These are phyloP conservation scores for Trichoderma lentiforme DNA, from an alignment of 2,329 filamentous ascomycete genomes.

Conservation along the genomic window DNA sequence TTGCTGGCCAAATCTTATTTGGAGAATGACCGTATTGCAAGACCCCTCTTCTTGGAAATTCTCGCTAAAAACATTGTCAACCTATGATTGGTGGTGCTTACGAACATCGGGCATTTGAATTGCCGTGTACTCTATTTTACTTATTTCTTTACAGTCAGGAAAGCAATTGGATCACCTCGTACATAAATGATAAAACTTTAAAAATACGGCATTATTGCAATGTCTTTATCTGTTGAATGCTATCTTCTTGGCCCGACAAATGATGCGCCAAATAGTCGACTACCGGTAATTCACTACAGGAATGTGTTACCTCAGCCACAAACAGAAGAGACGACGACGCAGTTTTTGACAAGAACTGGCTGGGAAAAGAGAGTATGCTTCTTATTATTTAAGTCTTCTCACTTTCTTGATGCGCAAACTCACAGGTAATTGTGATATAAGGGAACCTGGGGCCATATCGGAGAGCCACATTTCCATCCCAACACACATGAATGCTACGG, in stretches of 20 bases:
- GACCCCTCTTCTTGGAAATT: background rate
- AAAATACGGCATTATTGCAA: background rate
- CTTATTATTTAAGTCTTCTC: background rate
- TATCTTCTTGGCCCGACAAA: background rate
- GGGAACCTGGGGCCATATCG: background rate
- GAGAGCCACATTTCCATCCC: background rate
- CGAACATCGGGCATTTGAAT: too few relatives aligned
- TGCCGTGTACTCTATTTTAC: background rate
- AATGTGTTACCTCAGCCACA: background rate
- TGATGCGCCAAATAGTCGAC: background rate
- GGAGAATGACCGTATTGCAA: background rate
- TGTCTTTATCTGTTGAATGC: background rate
- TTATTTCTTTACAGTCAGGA: background rate
- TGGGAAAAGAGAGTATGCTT: background rate
- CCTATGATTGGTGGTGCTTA: too few relatives aligned
- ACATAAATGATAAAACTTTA: background rate
- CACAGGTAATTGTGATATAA: background rate
- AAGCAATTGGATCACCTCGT: background rate
- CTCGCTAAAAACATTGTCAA: background rate
- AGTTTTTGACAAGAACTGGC: background rate
- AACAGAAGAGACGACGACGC: background rate
- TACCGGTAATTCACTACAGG: background rate
- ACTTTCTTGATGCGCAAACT: background rate
- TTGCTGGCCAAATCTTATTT: too few relatives aligned
- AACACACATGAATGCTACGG: slow-evolving; percentile 2